These are phyloP conservation scores for Geranium brycei DNA, from an alignment of 345 rosid species.

Conservation along the genomic window DNA sequence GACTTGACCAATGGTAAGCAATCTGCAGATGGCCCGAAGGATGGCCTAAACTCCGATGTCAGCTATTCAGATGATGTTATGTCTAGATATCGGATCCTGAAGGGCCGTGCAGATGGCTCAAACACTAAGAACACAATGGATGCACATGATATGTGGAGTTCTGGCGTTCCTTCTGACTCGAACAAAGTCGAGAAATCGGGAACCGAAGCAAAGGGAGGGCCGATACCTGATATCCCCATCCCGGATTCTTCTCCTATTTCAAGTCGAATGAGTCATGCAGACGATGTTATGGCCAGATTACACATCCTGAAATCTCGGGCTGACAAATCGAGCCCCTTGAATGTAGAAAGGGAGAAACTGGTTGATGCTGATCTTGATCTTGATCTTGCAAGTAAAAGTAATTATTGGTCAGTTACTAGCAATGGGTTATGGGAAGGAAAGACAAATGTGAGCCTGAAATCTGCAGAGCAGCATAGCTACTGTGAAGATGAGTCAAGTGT, in stretches of 20 bases:
- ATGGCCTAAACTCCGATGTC: constrained; percentile 5
- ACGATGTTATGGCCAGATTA: constrained; percentile 32
- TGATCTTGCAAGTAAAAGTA: constrained; percentile 10
- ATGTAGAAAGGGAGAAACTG: constrained; percentile 12
- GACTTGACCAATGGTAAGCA: not conserved
- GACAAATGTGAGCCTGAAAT: constrained; percentile 5
- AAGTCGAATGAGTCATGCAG: constrained; percentile 3
- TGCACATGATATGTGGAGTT: constrained; percentile 10
- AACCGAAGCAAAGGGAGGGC: constrained; percentile 14
- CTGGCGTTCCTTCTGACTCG: constrained; percentile 7
- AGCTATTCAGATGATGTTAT: constrained; percentile 34
- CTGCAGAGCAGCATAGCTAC: not conserved
- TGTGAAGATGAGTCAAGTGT: not conserved
- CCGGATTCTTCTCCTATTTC: constrained; percentile 9
- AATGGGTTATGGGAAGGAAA: constrained; percentile 7
- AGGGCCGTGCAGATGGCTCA: constrained; percentile 14
- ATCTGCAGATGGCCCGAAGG: not conserved
- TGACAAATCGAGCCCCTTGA: constrained; percentile 14
- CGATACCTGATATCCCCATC: constrained; percentile 2
- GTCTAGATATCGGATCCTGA: constrained; percentile 40
- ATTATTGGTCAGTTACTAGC: constrained; percentile 1
- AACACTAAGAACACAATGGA: constrained; percentile 8
- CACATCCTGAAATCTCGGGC: constrained; percentile 25
- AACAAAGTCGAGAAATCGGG: constrained; percentile 16
- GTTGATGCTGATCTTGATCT: constrained; percentile 12